Evolutionary conservation across 495 filamentous ascomycete species (phyloP), one percentile per base, ranked within the genome.

Genomic region (Parachaetomium inaequale): DNA sequence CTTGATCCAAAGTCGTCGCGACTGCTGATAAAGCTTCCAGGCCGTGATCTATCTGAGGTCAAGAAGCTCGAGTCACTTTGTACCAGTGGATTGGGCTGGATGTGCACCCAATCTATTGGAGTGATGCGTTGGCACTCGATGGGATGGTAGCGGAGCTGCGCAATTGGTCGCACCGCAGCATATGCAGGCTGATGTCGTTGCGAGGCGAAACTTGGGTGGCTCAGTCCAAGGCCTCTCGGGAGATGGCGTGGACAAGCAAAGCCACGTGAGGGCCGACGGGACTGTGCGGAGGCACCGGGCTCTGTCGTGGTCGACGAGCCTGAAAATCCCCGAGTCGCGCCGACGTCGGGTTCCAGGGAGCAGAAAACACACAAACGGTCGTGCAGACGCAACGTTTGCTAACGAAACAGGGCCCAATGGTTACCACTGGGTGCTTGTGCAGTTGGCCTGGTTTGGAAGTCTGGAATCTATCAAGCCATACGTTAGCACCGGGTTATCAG

Each of bases 121-220:
- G 79, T 75, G 78, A 82, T 84, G 81, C 76, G 81, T 78, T 84
- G 81, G 81, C 81, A 83, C 58, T 78, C 63, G 66, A 68, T 71
- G 75, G 76, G 78, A 75, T 78, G 71, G 65, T 64, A 70, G 66
- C 68, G 66, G 74, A 71, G 79, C 78, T 75, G 76, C 76, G 76
- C 75, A 78, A 76, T 76, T 75, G 79, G 77, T 79, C 66, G 78
- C 75, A 78, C 78, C 75, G 76, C 78, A 75, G 79, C 78, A 78
- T 79, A 82, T 84, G 81, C 81, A 82, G 76, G 80, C 75, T 76
- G 79, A 81, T 79, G 79, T 80, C 73, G 76, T 76, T 75, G 77
- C 74, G 76, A 80, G 79, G 76, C 75, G 72, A 74, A 71, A 74
- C 65, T 69, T 76, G 68, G 69, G 72, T 77, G 75, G 76, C 74